Evolutionary conservation across 371 early-diverging fungal genomes (phyloP), one percentile per base, ranked within the genome.

Genomic region (Blakeslea trispora): DNA sequence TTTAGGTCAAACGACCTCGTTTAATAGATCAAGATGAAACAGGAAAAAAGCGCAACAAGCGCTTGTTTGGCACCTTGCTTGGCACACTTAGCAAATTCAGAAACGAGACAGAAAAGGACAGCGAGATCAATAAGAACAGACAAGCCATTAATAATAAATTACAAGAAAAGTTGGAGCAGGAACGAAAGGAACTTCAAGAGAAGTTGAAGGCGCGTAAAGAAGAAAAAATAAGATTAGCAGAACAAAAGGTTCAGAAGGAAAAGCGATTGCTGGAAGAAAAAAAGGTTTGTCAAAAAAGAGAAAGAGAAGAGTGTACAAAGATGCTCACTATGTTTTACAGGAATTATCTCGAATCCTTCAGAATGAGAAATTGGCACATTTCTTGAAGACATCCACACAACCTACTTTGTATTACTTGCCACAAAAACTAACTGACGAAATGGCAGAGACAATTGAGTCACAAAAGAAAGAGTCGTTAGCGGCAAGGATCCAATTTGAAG

Each of bases 41-140:
- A 43, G 57, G 58, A 18, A 68, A 70, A 48, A 59, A 71, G 51
- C 77, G 85, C 42, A 71, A 76, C 15, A 74, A 73, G 50, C 68
- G 84, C n/a, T 58, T 85, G 53, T 83, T 85, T 64, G 84, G 84
- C 19, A 68, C 80, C 2, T 50, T 85, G 21, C 40, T 85, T 32
- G 82, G 81, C 21, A 83, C 83, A 1, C 69, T 85, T 2, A 81
- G 76, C 44, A 82, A 82, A 54, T 81, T 83, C 53, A 85, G 83
- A 57, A 71, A 75, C 44, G 77, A 81, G 13, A 77, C 63, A 22
- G 63, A 66, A 45, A 62, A 79, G 41, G 79, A 68, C 48, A 71
- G 69, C 8, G 77, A 80, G 47, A 72, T 77, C 34, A 75, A 81
- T 32, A 71, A 71, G 34, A 78, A 78, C 45, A 63, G 83, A 57